phyloP scores from a whole-genome alignment of 495 filamentous ascomycete species.

The Penicillium desertorum region DNA sequence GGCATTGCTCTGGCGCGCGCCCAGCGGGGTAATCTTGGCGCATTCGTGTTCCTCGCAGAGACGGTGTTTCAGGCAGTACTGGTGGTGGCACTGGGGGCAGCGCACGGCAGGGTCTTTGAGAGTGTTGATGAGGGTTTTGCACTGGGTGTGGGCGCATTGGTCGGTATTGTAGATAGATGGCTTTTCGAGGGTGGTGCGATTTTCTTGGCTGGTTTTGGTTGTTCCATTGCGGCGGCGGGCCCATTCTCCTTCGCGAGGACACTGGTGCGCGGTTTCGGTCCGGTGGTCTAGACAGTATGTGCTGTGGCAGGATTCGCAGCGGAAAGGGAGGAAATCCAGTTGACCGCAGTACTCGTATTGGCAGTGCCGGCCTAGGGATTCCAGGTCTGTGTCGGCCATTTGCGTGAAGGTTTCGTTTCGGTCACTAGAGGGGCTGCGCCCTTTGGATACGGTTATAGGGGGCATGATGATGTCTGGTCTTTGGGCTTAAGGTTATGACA shows the following conservation, averaged over 20 bases:
- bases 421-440: constrained; percentile 10
- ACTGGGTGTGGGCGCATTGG: constrained; percentile 71
- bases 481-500: neutral
- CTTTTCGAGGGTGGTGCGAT: constrained; percentile 38
- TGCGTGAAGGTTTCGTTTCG: constrained; percentile 46
- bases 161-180: constrained; percentile 61
- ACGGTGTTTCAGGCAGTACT: constrained; percentile 92
- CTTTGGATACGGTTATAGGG: constrained; percentile 34
- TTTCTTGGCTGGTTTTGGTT: constrained; percentile 19
- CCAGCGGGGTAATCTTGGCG: constrained; percentile 64
- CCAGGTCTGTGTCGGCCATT: constrained; percentile 67
- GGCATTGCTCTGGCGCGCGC: constrained; percentile 44
- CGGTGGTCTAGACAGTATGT: constrained; percentile 96
- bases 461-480: constrained; percentile 23
- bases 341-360: constrained; percentile 86
- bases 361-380: constrained; percentile 87
- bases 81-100: constrained; percentile 74
- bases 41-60: constrained; percentile 88
- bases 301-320: constrained; percentile 81
- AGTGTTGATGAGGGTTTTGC: constrained; percentile 86
- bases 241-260: constrained; percentile 82
- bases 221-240: constrained; percentile 59
- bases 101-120: constrained; percentile 73
- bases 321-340: constrained; percentile 95
- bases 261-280: constrained; percentile 79